A percentile compares a stretch with the other conserved stretches of the same genome.
These are phyloP conservation scores for Colletotrichum lini DNA, from an alignment of 2,329 filamentous ascomycete genomes.

Conservation along the genomic window DNA sequence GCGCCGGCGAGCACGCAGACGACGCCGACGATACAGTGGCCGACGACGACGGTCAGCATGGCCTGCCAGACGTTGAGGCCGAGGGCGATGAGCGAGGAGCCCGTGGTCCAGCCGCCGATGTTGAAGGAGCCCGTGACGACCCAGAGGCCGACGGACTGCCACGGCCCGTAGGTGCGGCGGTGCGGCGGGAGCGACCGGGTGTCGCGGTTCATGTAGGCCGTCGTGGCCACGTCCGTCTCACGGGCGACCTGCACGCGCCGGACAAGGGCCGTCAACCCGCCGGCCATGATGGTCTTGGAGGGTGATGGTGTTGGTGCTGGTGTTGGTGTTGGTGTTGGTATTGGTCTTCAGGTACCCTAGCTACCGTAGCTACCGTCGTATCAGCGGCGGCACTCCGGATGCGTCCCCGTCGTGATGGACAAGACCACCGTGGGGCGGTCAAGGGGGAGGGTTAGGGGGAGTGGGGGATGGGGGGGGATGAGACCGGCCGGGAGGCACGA, in stretches of 20 bases:
- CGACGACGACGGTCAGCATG: conserved; percentile 47
- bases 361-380: too few relatives aligned
- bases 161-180: conserved; percentile 50
- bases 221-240: conserved; percentile 45
- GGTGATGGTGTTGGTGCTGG: neutral
- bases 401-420: too few relatives aligned
- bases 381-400: too few relatives aligned
- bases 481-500: too few relatives aligned
- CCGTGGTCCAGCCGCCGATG: conserved; percentile 52
- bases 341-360: too few relatives aligned
- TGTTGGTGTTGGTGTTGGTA: too few relatives aligned
- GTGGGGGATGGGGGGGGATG: too few relatives aligned
- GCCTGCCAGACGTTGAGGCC: conserved; percentile 49
- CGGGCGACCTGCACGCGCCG: conserved; percentile 46
- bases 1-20: conserved; percentile 48
- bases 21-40: conserved; percentile 46
- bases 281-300: neutral
- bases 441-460: too few relatives aligned
- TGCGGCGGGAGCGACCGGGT: conserved; percentile 49
- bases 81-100: conserved; percentile 48
- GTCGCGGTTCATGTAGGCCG: conserved; percentile 49
- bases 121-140: conserved; percentile 53
- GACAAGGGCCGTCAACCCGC: conserved; percentile 19
- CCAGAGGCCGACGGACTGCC: conserved; percentile 52
- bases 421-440: too few relatives aligned